Conservation (phyloP, 257 asterid genomes). For the Linaria vulgaris region DNA sequence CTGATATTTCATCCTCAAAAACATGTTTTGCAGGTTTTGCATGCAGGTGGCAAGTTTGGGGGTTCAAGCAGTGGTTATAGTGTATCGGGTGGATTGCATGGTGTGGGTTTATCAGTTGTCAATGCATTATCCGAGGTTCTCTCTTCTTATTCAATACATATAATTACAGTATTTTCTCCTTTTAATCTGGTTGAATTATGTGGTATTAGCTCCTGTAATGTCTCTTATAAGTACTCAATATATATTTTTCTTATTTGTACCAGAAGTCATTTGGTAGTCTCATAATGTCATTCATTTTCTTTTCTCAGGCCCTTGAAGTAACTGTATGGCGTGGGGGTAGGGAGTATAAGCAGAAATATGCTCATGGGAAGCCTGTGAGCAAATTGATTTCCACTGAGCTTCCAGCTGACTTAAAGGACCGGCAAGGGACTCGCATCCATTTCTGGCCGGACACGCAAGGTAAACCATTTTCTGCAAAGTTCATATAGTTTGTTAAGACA, state of each 20-base stretch:
- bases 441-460: conserved; percentile 99
- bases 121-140: conserved; percentile 95
- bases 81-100: conserved; percentile 98
- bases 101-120: conserved; percentile 97
- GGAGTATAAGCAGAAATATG: conserved; percentile 79
- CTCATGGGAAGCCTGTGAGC: conserved; percentile 85
- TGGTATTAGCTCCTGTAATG: background rate
- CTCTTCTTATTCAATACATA: conserved; percentile 19
- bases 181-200: conserved; percentile 16
- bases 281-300: conserved; percentile 15
- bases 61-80: conserved; percentile 96
- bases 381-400: conserved; percentile 57
- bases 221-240: background rate
- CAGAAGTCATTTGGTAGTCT: conserved; percentile 6
- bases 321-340: conserved; percentile 92
- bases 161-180: conserved; percentile 17
- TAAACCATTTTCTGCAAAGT: conserved; percentile 23
- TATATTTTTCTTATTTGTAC: background rate
- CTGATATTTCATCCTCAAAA: conserved; percentile 20
- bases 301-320: conserved; percentile 73
- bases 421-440: conserved; percentile 71
- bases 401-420: conserved; percentile 52
- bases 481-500: conserved; percentile 14
- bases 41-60: conserved; percentile 99
- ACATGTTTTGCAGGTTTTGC: conserved; percentile 74